Evolutionary conservation across 768 basidiomycete species (phyloP).

Genomic region (Phaffia australis): DNA sequence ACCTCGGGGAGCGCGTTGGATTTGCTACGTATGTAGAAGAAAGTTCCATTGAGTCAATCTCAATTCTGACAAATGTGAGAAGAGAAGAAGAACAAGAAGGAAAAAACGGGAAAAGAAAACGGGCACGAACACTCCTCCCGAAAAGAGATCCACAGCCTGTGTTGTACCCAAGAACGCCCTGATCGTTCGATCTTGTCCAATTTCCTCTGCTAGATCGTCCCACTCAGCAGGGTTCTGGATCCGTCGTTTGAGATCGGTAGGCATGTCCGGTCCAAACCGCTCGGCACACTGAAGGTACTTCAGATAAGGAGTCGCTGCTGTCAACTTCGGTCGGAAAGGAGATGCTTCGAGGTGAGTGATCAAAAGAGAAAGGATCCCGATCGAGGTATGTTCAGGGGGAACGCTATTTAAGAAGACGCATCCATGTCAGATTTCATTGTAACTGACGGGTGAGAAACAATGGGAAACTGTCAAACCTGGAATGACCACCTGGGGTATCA

Average conservation of each 20-base stretch:
- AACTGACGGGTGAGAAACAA: no score
- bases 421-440: conserved; percentile 17
- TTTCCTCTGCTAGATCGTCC: conserved; percentile 14
- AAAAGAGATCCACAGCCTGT: conserved; percentile 18
- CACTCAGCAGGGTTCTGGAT: conserved; percentile 14
- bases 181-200: conserved; percentile 15
- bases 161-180: conserved; percentile 21
- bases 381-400: conserved; percentile 22
- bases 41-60: background rate
- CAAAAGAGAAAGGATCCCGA: conserved; percentile 15
- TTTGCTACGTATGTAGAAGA: conserved; percentile 11
- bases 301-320: conserved; percentile 8
- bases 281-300: conserved; percentile 20
- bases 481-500: conserved; percentile 20
- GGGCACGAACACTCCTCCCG: conserved; percentile 7
- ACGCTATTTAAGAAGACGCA: background rate
- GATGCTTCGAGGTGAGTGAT: conserved; percentile 16
- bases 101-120: background rate
- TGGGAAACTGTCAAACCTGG: background rate
- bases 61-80: no score
- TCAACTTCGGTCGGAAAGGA: conserved; percentile 12
- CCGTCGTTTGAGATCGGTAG: background rate
- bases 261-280: conserved; percentile 13
- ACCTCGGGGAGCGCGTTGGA: conserved; percentile 21
- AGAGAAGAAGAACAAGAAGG: no score